phyloP scores from a whole-genome alignment of 805 yeast genomes.

The Crinitomyces ghanaensis region DNA sequence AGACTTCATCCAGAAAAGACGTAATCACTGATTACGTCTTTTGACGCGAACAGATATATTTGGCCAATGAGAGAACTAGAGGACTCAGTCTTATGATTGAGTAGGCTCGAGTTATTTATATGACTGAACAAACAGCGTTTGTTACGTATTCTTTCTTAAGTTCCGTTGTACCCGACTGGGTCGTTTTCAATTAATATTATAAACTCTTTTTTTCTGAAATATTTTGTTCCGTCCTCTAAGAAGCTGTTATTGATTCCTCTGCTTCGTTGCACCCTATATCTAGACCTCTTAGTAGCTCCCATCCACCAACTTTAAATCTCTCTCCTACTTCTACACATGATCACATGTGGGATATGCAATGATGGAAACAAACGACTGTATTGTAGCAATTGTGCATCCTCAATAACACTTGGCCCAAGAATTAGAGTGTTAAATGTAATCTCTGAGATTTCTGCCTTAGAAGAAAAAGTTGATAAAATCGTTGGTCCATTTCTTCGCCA shows the following conservation, averaged over 20 bases:
- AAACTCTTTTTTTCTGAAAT: background rate
- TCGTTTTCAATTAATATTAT: background rate
- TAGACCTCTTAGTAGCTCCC: no score
- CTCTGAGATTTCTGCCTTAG: constrained; percentile 11
- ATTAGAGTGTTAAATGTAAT: constrained; percentile 12
- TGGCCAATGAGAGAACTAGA: no score
- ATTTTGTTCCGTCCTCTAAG: background rate
- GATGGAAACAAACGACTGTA: constrained; percentile 11
- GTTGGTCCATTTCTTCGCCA: constrained; percentile 5
- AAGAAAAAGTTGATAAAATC: constrained; percentile 5
- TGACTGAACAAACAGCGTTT: no score
- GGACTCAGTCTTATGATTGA: no score
- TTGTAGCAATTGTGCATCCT: constrained; percentile 15
- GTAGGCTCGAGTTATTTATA: no score
- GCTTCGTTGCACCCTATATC: constrained; percentile 1
- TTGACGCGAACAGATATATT: no score
- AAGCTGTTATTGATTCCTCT: background rate
- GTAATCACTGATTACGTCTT: no score
- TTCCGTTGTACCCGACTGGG: background rate
- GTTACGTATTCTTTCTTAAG: constrained; percentile 1
- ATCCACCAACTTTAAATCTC: no score
- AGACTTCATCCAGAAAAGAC: no score
- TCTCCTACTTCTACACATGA: no score
- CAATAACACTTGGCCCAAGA: constrained; percentile 9
- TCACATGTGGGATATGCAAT: constrained; percentile 15